A percentile compares a stretch with the other conserved stretches of the same genome.
These are phyloP conservation scores for Clitopilus hobsonii DNA, from an alignment of 768 basidiomycete genomes.

Conservation along the genomic window DNA sequence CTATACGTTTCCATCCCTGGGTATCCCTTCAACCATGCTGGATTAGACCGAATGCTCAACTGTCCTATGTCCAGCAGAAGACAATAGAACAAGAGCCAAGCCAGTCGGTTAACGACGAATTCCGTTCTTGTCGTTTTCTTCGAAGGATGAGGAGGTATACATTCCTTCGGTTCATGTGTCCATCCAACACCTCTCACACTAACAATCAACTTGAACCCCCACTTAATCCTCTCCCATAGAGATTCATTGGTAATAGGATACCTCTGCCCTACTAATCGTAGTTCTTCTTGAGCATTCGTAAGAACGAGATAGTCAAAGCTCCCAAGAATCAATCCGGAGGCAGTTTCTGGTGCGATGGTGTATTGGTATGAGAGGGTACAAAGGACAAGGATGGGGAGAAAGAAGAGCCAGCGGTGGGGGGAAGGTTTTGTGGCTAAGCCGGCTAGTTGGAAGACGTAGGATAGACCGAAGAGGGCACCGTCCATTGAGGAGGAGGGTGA, in stretches of 20 bases:
- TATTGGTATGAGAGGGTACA: background rate
- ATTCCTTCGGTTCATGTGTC: conserved; percentile 7
- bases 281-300: conserved; percentile 10
- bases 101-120: background rate
- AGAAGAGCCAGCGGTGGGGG: conserved; percentile 9
- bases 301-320: conserved; percentile 10
- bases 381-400: conserved; percentile 3
- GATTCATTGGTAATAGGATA: conserved; percentile 7
- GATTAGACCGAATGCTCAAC: background rate
- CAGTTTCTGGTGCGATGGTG: background rate
- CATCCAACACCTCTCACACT: conserved; percentile 8
- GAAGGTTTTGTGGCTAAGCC: conserved; percentile 7
- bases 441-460: background rate
- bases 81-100: background rate
- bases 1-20: background rate
- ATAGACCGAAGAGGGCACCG: background rate
- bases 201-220: conserved; percentile 5
- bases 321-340: conserved; percentile 1
- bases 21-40: background rate
- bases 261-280: conserved; percentile 5
- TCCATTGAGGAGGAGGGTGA: background rate
- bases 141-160: conserved; percentile 6
- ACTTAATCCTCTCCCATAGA: conserved; percentile 8
- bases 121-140: background rate
- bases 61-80: background rate